Conservation (phyloP, 2,329 filamentous ascomycete species). For the Neonectria magnoliae region DNA sequence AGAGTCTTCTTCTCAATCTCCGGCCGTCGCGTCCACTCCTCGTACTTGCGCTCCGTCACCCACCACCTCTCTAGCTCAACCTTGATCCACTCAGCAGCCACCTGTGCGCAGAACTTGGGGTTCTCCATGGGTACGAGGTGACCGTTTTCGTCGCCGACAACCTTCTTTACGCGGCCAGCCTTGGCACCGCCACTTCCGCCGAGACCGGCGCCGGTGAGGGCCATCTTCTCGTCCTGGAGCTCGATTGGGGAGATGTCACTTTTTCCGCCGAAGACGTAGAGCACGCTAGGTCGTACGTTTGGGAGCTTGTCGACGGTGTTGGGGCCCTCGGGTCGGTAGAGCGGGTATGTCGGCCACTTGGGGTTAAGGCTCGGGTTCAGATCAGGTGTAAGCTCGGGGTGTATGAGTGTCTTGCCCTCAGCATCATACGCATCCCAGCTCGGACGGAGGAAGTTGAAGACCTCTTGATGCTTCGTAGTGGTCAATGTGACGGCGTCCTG, state of each 20-base stretch:
- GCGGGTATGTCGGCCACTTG: slow-evolving; percentile 56
- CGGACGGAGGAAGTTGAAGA: slow-evolving; percentile 78
- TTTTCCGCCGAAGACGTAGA: slow-evolving; percentile 74
- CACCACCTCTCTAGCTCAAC: slow-evolving; percentile 67
- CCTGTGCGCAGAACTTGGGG: slow-evolving; percentile 71
- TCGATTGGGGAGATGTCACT: slow-evolving; percentile 66
- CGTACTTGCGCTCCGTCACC: slow-evolving; percentile 65
- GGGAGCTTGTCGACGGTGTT: slow-evolving; percentile 67
- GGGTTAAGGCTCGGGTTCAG: slow-evolving; percentile 53
- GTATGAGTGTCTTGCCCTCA: slow-evolving; percentile 51
- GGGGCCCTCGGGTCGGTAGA: slow-evolving; percentile 74
- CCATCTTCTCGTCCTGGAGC: slow-evolving; percentile 67
- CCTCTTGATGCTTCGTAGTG: slow-evolving; percentile 84
- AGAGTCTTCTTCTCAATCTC: slow-evolving; percentile 63
- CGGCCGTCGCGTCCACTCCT: slow-evolving; percentile 62
- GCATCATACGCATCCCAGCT: slow-evolving; percentile 59
- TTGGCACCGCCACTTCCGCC: slow-evolving; percentile 76
- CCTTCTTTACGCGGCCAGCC: slow-evolving; percentile 71
- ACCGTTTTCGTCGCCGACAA: slow-evolving; percentile 72
- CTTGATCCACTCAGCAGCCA: slow-evolving; percentile 66
- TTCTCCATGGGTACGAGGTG: slow-evolving; percentile 89
- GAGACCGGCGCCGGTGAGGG: slow-evolving; percentile 69
- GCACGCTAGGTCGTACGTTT: slow-evolving; percentile 68
- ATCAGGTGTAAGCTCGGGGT: slow-evolving; percentile 57
- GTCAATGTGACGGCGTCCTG: slow-evolving; percentile 71